Conservation (phyloP, 139 green algal species). For the Chlamydomonas eustigma region DNA sequence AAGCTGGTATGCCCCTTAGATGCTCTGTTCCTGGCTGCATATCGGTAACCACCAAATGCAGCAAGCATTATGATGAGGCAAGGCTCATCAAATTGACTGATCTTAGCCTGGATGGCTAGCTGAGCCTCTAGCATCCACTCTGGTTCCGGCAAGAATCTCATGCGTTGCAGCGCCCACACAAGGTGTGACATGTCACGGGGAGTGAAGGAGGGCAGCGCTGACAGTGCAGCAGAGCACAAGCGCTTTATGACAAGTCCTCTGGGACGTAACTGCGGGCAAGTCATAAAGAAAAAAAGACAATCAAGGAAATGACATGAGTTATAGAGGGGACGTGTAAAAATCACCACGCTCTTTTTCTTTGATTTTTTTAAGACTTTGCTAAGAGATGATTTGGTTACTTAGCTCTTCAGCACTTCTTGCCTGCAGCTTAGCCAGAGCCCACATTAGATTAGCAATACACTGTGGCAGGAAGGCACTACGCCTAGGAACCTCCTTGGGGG, state of each 20-base stretch:
- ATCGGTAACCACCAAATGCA: constrained; percentile 6
- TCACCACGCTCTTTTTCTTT: too few relatives aligned
- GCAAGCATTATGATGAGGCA: constrained; percentile 8
- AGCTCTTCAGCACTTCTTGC: too few relatives aligned
- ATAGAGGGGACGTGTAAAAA: too few relatives aligned
- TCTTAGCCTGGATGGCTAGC: neutral
- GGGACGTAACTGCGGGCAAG: neutral
- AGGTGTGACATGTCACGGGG: constrained; percentile 19
- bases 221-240: neutral
- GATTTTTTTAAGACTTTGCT: too few relatives aligned
- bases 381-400: too few relatives aligned
- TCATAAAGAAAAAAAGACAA: too few relatives aligned
- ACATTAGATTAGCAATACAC: neutral
- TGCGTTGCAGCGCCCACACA: constrained; percentile 20
- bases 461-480: neutral
- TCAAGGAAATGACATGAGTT: too few relatives aligned
- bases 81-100: constrained; percentile 7
- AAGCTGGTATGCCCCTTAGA: neutral
- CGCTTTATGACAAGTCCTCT: neutral
- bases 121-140: constrained; percentile 16
- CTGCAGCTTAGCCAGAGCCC: constrained; percentile 13
- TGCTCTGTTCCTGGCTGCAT: neutral
- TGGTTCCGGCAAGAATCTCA: constrained; percentile 2
- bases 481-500: constrained; percentile 1
- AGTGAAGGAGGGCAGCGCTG: constrained; percentile 10